Conservation (phyloP, 129 eudicot genomes). For the Glebionis coronaria region DNA sequence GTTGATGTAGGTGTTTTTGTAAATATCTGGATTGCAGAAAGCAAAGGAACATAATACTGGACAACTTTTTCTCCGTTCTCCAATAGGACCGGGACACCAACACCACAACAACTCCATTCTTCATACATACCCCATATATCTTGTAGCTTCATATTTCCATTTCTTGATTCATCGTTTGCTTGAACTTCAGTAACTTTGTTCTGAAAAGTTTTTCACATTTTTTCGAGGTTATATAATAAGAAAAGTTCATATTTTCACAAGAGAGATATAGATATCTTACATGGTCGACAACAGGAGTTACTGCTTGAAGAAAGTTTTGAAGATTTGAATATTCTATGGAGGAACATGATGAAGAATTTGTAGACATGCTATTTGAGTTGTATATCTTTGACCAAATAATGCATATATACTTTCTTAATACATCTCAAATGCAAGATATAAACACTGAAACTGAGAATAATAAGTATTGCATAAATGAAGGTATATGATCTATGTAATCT, state of each 20-base stretch:
- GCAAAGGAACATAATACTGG: slow-evolving; percentile 47
- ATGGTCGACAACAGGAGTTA: slow-evolving; percentile 14
- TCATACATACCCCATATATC: slow-evolving; percentile 46
- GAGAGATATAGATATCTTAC: neutral
- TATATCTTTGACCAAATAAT: neutral
- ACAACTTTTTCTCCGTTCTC: slow-evolving; percentile 11
- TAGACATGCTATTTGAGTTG: slow-evolving; percentile 11
- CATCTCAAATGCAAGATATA: neutral
- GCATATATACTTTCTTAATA: neutral
- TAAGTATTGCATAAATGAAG: too few relatives aligned
- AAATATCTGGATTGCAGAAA: slow-evolving; percentile 47
- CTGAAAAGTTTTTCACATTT: neutral
- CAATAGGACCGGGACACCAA: slow-evolving; percentile 24
- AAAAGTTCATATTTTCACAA: neutral
- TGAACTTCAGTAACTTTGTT: neutral
- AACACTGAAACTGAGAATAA: too few relatives aligned
- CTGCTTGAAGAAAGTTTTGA: slow-evolving; percentile 22
- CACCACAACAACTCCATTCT: slow-evolving; percentile 54
- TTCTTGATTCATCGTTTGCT: neutral
- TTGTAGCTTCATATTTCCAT: slow-evolving; percentile 10
- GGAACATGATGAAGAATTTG: neutral
- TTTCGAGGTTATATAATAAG: too few relatives aligned
- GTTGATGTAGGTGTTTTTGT: slow-evolving; percentile 14
- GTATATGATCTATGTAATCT: too few relatives aligned
- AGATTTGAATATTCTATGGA: slow-evolving; percentile 18